Percentiles rank a stretch among this genome's conserved stretches.
Evolutionary conservation across 1,284 basidiomycete species (phyloP).

Genomic region (Sanguinoderma infundibulare): DNA sequence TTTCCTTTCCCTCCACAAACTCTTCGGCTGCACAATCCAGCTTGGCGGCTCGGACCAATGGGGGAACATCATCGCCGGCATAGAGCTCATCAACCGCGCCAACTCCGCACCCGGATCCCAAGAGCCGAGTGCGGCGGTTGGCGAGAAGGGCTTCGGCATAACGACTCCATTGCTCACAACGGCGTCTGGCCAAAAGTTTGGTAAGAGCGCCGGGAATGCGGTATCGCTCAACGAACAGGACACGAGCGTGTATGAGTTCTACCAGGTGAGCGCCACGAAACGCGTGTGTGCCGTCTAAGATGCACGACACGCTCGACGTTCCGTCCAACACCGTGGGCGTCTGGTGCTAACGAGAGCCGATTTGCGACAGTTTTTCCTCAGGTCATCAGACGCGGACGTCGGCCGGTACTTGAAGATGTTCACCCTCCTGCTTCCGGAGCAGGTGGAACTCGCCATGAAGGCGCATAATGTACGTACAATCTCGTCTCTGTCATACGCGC

Average conservation of each 20-base stretch:
- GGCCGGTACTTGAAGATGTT: slow-evolving; percentile 83
- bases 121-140: slow-evolving; percentile 27
- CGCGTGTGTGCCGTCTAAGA: not conserved
- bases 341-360: not conserved
- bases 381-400: slow-evolving; percentile 84
- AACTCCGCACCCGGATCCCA: slow-evolving; percentile 28
- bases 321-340: not conserved
- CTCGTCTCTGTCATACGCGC: not conserved
- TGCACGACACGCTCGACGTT: not conserved
- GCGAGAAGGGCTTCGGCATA: slow-evolving; percentile 80
- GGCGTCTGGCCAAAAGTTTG: slow-evolving; percentile 91
- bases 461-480: slow-evolving; percentile 55
- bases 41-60: slow-evolving; percentile 98
- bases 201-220: slow-evolving; percentile 96
- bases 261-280: slow-evolving; percentile 66
- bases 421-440: slow-evolving; percentile 71
- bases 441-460: slow-evolving; percentile 63
- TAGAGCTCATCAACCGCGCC: slow-evolving; percentile 82
- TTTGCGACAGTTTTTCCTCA: slow-evolving; percentile 81
- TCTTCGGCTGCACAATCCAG: slow-evolving; percentile 82
- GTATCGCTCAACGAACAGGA: slow-evolving; percentile 83
- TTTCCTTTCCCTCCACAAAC: slow-evolving; percentile 80
- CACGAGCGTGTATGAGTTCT: slow-evolving; percentile 89
- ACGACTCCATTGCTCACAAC: slow-evolving; percentile 96
- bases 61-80: slow-evolving; percentile 96